phyloP scores from a whole-genome alignment of 1,139 yeast genomes.

The Pichia sp. region DNA sequence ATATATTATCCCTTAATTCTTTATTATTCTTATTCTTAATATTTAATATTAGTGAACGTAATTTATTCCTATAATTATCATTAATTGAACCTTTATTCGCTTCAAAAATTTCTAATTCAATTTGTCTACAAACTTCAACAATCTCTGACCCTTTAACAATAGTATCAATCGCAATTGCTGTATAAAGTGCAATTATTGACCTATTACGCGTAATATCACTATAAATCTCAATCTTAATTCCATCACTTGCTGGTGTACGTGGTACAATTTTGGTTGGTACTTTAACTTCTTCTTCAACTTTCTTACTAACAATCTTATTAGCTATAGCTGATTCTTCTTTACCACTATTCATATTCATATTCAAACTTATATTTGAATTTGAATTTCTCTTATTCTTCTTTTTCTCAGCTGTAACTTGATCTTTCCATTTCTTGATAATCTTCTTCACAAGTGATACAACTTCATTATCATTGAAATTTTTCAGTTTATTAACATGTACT shows the following conservation, averaged over 20 bases:
- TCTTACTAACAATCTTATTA: too few relatives aligned
- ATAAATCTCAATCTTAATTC: constrained; percentile 61
- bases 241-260: constrained; percentile 73
- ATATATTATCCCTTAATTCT: constrained; percentile 63
- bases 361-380: constrained; percentile 6
- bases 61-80: constrained; percentile 65
- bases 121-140: constrained; percentile 56
- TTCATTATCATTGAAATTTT: constrained; percentile 59
- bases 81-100: constrained; percentile 49
- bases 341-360: too few relatives aligned
- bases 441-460: constrained; percentile 67
- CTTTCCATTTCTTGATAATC: constrained; percentile 86
- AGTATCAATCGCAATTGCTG: constrained; percentile 82
- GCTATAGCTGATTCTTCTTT: too few relatives aligned
- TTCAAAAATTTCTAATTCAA: constrained; percentile 65
- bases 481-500: constrained; percentile 84
- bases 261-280: not conserved
- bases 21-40: constrained; percentile 87
- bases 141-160: constrained; percentile 50
- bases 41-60: constrained; percentile 77
- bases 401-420: constrained; percentile 74
- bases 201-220: constrained; percentile 72
- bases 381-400: constrained; percentile 18
- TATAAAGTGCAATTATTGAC: constrained; percentile 75
- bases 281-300: constrained; percentile 1